Evolutionary conservation across 176 grass and related monocot species (phyloP).

Genomic region (Oryza punctata): DNA sequence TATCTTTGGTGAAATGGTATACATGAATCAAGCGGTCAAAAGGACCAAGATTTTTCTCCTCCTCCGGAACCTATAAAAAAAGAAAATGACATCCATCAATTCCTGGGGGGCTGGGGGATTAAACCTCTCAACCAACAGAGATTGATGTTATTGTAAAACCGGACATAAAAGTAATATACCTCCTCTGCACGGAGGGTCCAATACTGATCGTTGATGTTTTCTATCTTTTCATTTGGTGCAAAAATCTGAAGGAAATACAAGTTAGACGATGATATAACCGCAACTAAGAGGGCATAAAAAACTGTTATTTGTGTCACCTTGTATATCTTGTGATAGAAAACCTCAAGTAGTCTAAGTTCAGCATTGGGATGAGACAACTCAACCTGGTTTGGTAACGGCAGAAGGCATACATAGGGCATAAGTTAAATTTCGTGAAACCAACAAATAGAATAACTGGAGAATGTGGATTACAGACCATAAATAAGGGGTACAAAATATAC

Average conservation of each 20-base stretch:
- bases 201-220: slow-evolving; percentile 98
- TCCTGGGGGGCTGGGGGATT: neutral
- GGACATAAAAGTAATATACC: slow-evolving; percentile 44
- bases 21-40: slow-evolving; percentile 97
- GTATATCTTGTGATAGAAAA: slow-evolving; percentile 99
- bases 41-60: slow-evolving; percentile 86
- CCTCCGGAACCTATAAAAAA: slow-evolving; percentile 82
- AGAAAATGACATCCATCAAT: slow-evolving; percentile 15
- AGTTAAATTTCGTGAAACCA: slow-evolving; percentile 22
- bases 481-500: slow-evolving; percentile 41
- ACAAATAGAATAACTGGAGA: neutral
- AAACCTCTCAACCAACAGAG: neutral
- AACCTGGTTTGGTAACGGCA: slow-evolving; percentile 55
- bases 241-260: slow-evolving; percentile 74
- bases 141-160: slow-evolving; percentile 21
- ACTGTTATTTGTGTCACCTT: slow-evolving; percentile 59
- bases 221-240: slow-evolving; percentile 83
- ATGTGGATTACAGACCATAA: slow-evolving; percentile 9
- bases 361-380: slow-evolving; percentile 78
- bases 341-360: slow-evolving; percentile 95
- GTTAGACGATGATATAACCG: slow-evolving; percentile 29
- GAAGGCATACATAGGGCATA: slow-evolving; percentile 26
- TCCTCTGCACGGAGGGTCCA: slow-evolving; percentile 98
- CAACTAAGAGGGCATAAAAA: slow-evolving; percentile 25
- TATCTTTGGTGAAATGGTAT: slow-evolving; percentile 94